Evolutionary conservation across 1,284 basidiomycete species (phyloP), one percentile per base, ranked within the genome.

Genomic region (Pholiota adiposa): DNA sequence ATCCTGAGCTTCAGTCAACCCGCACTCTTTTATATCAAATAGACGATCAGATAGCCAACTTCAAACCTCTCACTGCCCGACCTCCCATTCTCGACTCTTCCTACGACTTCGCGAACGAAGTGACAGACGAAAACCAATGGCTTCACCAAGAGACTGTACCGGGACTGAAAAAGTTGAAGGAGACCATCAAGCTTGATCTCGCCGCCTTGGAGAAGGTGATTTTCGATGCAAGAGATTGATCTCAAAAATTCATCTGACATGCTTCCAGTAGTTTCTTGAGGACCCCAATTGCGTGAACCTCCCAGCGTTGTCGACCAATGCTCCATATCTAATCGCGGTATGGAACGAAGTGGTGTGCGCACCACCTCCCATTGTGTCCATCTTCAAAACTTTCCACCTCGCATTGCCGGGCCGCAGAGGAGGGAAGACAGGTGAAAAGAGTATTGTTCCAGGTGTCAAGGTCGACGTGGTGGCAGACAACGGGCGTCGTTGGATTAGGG

Each of bases 381-480:
- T 94, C 25, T 86, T 86, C 70, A 83, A 82, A 60, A 77, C 80
- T 29, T 86, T 86, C 54, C 62, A 64, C 31, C 49, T 67, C 46
- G 56, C 44, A 19, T 23, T 51, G 3, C 46, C 44, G 6, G 51
- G 3, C 46, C 44, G 6, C 49, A 53, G 57, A 60, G 33, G 59
- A n/a, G 54, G 61, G 31, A 64, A 54, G 34, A 68, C 70, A 57
- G 60, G 64, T 12, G 66, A 62, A 34, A 66, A 63, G 43, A 68
- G 69, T 52, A 79, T 75, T 64, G 64, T 75, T n/a, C 69, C 77
- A 5, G 79, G 79, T 1, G 80, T 85, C n/a, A 93, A 91, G 66
- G 86, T 94, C 0, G 93, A 96, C 69, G 81, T 94, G 4, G 86
- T 94, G 23, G 87, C 89, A 2, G 83, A 91, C 41, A 83, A 86